Evolutionary conservation across 805 yeast species (phyloP), one percentile per base, ranked within the genome.

Genomic region (Starmera amethionina): DNA sequence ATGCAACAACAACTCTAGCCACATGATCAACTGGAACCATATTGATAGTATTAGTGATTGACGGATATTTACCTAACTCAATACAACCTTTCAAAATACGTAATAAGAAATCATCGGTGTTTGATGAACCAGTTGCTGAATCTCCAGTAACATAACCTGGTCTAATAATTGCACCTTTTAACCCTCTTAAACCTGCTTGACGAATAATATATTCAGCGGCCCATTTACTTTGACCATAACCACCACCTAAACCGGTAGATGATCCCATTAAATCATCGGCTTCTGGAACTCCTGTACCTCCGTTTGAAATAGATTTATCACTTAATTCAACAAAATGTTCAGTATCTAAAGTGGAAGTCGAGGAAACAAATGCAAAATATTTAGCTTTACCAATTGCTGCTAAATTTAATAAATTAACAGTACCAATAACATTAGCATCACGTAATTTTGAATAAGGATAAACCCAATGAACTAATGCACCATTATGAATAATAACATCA

Each of bases 21-120:
- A 93, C 98, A 55, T 93, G 98, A 53, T 94, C 97, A 35, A 93
- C 98, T 4, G 98, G 98, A 18, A 87, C 97, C 83, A 89, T 87
- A 63, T 93, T 93, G 32, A 90, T 95, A 36, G 79, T 75, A 68
- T 93, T 93, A 49, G 75, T 62, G 49, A 93, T 88, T 54, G 82
- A 83, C 30, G 99, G 98, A 51, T 75, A 82, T 38, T 70, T 67
- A 10, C 96, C 95, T 43, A 94, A 64, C 63, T 93, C 95, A 40
- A 80, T 79, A 62, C 94, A 81, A 29, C 99, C 97, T 69, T 93
- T 93, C 66, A 93, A 69, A 84, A 89, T 83, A 62, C 99, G 76
- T 47, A 90, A 68, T 55, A 93, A 68, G 80, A 90, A 93, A 63
- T 93, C 99, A 64, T 93, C 99, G 4, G 97, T 89, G 65, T 90